Evolutionary conservation across 345 rosid genomes (phyloP).

Genomic region (Bruguiera sexangula): DNA sequence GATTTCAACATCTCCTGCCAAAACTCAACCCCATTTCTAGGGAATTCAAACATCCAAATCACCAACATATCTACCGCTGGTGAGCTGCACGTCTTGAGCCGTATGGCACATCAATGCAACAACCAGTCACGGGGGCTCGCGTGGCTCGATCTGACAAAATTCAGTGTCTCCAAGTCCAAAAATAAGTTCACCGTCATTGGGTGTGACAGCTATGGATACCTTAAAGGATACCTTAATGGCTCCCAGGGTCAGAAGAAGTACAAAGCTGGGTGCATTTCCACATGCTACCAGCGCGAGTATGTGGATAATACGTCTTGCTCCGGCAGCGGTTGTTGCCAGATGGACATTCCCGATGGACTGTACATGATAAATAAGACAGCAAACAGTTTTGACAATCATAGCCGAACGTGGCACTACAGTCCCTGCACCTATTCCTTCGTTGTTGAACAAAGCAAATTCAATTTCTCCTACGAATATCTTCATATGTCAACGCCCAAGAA

Average conservation of each 20-base stretch:
- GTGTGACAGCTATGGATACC: slow-evolving; percentile 19
- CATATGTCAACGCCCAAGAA: neutral
- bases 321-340: slow-evolving; percentile 40
- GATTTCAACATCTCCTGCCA: slow-evolving; percentile 13
- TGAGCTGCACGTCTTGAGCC: slow-evolving; percentile 1
- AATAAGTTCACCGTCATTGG: slow-evolving; percentile 27
- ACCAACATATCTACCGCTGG: slow-evolving; percentile 17
- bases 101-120: neutral
- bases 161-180: slow-evolving; percentile 18
- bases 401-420: no score
- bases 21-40: neutral
- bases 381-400: neutral
- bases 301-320: slow-evolving; percentile 23
- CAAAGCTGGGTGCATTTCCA: slow-evolving; percentile 17
- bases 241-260: neutral
- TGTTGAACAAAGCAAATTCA: slow-evolving; percentile 1
- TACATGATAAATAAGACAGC: fast-evolving
- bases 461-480: slow-evolving; percentile 17
- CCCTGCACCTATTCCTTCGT: slow-evolving; percentile 29
- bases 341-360: slow-evolving; percentile 17
- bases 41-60: neutral
- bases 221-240: neutral
- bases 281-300: neutral
- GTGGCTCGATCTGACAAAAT: neutral
- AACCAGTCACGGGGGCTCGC: neutral